phyloP scores from a whole-genome alignment of 352 stramenopile genomes.

The Phytophthora syringae region DNA sequence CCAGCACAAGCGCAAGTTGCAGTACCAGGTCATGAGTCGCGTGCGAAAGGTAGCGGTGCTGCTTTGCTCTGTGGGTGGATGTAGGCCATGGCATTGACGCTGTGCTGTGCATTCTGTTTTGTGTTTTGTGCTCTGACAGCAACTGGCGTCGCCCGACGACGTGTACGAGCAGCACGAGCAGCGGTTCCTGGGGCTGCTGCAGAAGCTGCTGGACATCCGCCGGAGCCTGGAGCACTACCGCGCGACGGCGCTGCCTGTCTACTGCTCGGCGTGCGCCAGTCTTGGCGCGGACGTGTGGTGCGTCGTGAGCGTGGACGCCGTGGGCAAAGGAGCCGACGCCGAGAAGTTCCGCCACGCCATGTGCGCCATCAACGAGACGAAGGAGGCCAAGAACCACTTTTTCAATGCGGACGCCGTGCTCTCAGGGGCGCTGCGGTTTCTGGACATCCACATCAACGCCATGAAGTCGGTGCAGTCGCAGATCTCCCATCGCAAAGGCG shows the following conservation, averaged over 20 bases:
- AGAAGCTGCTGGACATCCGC: constrained; percentile 78
- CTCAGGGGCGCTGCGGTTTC: constrained; percentile 61
- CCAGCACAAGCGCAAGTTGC: constrained; percentile 65
- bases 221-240: constrained; percentile 76
- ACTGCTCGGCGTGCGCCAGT: constrained; percentile 65
- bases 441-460: constrained; percentile 80
- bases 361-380: constrained; percentile 80
- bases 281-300: constrained; percentile 80
- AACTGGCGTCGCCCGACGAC: constrained; percentile 57
- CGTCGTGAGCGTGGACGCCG: constrained; percentile 67
- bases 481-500: constrained; percentile 65
- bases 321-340: constrained; percentile 65
- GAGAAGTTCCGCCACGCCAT: constrained; percentile 80
- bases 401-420: constrained; percentile 78
- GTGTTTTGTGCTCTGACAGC: constrained; percentile 29
- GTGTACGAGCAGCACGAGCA: constrained; percentile 77
- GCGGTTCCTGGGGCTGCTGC: constrained; percentile 66
- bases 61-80: too few species aligned
- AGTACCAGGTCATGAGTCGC: constrained; percentile 58
- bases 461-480: constrained; percentile 80
- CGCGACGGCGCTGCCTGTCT: constrained; percentile 59
- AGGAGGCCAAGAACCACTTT: constrained; percentile 77
- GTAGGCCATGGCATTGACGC: background rate
- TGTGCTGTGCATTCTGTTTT: too few species aligned
- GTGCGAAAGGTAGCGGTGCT: constrained; percentile 74